These are phyloP conservation scores for Pseudonitzschia pungens DNA, from an alignment of 108 stramenopile genomes.

Conservation along the genomic window DNA sequence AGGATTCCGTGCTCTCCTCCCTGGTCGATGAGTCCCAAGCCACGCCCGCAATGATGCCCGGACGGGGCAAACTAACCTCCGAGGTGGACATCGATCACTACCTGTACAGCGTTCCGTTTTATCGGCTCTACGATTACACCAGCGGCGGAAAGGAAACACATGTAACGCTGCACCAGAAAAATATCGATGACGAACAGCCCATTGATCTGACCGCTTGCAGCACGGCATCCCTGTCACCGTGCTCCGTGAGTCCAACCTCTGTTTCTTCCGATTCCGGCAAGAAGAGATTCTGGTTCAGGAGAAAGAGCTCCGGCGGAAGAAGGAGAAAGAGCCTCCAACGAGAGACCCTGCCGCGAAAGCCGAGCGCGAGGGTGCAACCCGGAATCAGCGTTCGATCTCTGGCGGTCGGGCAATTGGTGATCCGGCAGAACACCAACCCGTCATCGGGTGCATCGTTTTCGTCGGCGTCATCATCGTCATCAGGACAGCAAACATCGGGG, in stretches of 20 bases:
- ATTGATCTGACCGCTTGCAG: background rate
- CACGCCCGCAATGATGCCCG: constrained; percentile 20
- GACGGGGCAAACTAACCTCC: constrained; percentile 20
- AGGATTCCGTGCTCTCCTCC: constrained; percentile 5
- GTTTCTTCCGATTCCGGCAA: background rate
- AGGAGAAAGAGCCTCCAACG: background rate
- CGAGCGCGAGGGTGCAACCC: background rate
- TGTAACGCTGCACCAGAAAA: too few relatives aligned
- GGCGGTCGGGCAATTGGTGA: background rate
- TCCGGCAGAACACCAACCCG: background rate
- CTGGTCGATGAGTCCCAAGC: constrained; percentile 13
- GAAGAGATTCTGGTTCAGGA: background rate
- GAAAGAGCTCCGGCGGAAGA: background rate
- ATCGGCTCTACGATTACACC: constrained; percentile 32
- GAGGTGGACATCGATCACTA: constrained; percentile 23
- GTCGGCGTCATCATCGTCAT: background rate
- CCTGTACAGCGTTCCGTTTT: constrained; percentile 36
- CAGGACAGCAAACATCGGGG: too few relatives aligned
- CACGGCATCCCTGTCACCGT: constrained; percentile 2
- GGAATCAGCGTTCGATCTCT: background rate
- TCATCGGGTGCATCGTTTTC: background rate
- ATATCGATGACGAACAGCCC: background rate
- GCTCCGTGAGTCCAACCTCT: background rate
- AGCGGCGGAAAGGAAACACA: background rate
- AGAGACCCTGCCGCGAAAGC: background rate